Evolutionary conservation across 176 grass and related monocot genomes (phyloP).

Genomic region (Aegilops umbellulata): DNA sequence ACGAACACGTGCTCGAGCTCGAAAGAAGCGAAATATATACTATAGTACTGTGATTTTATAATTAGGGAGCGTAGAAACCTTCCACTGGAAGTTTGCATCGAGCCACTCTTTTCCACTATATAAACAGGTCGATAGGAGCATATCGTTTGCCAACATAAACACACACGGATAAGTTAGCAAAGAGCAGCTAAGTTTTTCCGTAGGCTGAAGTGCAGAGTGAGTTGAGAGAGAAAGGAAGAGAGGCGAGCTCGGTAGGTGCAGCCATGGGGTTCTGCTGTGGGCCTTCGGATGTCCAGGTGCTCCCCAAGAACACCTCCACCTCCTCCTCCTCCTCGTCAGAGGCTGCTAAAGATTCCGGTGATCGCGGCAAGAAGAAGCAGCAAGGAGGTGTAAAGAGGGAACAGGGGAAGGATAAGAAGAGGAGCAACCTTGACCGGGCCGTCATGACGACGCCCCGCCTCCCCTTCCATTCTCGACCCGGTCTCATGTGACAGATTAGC

Average conservation of each 20-base stretch:
- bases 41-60: no score
- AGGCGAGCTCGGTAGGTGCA: not conserved
- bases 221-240: not conserved
- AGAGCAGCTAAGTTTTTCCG: not conserved
- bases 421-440: conserved; percentile 10
- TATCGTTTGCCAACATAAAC: not conserved
- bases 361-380: not conserved
- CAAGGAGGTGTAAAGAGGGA: not conserved
- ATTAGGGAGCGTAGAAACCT: not conserved
- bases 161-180: no score
- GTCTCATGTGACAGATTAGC: not conserved
- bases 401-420: not conserved
- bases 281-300: conserved; percentile 32
- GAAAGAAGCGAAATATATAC: not conserved
- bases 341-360: not conserved
- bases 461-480: conserved; percentile 34
- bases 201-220: not conserved
- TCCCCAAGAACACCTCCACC: conserved; percentile 14
- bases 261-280: conserved; percentile 33
- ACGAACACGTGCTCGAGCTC: not conserved
- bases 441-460: not conserved
- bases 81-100: not conserved
- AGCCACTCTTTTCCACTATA: not conserved
- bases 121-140: not conserved
- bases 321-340: not conserved